These are phyloP conservation scores for Trichosporon sp. DNA, from an alignment of 1,284 basidiomycete genomes.

Conservation along the genomic window DNA sequence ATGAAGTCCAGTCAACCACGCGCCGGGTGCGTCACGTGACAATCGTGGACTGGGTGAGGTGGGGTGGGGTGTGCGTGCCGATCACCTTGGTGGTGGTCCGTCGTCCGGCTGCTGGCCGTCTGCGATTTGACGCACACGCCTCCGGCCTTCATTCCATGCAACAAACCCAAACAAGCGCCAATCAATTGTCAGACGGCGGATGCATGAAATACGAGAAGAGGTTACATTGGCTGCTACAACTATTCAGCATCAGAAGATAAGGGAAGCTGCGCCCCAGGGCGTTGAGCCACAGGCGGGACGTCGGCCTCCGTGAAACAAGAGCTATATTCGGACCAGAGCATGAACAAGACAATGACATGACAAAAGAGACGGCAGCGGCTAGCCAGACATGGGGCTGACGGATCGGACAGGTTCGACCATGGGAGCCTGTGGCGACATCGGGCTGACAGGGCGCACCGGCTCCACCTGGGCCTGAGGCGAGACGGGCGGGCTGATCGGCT, in stretches of 20 bases:
- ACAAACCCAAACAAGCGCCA: background rate
- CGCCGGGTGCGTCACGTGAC: background rate
- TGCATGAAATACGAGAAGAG: background rate
- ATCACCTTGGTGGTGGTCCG: no score
- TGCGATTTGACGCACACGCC: background rate
- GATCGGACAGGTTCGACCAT: background rate
- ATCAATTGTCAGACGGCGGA: background rate
- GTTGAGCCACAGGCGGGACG: background rate
- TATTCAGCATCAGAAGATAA: background rate
- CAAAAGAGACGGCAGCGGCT: background rate
- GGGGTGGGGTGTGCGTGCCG: no score
- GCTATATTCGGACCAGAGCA: background rate
- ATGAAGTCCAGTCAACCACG: conserved; percentile 1
- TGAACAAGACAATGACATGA: background rate
- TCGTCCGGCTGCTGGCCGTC: no score
- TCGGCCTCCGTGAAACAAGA: background rate
- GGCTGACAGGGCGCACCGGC: background rate
- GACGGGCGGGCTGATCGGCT: background rate
- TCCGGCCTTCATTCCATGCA: background rate
- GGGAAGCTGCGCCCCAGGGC: background rate
- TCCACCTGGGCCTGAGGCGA: background rate
- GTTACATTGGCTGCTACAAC: background rate
- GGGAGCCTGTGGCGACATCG: background rate
- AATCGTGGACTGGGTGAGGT: no score
- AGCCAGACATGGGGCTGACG: background rate